A percentile compares a stretch with the other conserved stretches of the same genome.
phyloP scores from a whole-genome alignment of 2,329 filamentous ascomycete genomes.

The Dryadomyces sulphureus region DNA sequence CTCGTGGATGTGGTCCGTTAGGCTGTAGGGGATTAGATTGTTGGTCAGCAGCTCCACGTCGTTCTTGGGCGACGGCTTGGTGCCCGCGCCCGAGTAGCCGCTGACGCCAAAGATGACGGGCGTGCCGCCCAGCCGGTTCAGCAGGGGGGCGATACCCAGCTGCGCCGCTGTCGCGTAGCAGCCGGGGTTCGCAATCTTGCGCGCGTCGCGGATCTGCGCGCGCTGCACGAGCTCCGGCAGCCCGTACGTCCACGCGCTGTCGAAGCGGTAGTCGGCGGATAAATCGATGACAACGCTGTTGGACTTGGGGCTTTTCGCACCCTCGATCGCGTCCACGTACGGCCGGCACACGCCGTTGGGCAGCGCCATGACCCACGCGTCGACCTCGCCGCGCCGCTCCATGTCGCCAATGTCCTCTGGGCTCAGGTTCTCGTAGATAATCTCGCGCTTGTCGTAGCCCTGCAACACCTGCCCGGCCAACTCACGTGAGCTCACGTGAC shows the following conservation, averaged over 20 bases:
- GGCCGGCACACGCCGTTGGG: constrained; percentile 92
- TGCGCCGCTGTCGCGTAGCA: constrained; percentile 93
- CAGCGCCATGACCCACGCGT: constrained; percentile 96
- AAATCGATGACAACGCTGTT: constrained; percentile 78
- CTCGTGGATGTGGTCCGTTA: constrained; percentile 93
- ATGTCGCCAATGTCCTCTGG: constrained; percentile 77
- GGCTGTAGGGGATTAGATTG: constrained; percentile 81
- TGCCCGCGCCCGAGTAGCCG: constrained; percentile 89
- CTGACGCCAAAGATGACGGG: constrained; percentile 83
- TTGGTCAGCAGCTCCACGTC: constrained; percentile 68
- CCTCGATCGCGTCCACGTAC: constrained; percentile 76
- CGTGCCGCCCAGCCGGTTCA: constrained; percentile 60
- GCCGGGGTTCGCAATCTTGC: constrained; percentile 79
- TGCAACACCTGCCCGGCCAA: constrained; percentile 73
- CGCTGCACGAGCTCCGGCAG: constrained; percentile 75
- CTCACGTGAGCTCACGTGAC: constrained; percentile 86
- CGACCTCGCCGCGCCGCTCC: constrained; percentile 70
- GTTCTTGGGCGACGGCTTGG: constrained; percentile 89
- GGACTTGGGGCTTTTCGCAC: constrained; percentile 34
- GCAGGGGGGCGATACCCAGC: constrained; percentile 70
- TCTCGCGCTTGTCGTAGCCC: constrained; percentile 81
- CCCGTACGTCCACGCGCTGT: constrained; percentile 74
- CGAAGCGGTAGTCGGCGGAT: constrained; percentile 93
- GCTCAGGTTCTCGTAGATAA: constrained; percentile 81
- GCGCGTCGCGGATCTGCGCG: constrained; percentile 60